phyloP scores from a whole-genome alignment of 768 basidiomycete species.

The Leccinum incarnatum region DNA sequence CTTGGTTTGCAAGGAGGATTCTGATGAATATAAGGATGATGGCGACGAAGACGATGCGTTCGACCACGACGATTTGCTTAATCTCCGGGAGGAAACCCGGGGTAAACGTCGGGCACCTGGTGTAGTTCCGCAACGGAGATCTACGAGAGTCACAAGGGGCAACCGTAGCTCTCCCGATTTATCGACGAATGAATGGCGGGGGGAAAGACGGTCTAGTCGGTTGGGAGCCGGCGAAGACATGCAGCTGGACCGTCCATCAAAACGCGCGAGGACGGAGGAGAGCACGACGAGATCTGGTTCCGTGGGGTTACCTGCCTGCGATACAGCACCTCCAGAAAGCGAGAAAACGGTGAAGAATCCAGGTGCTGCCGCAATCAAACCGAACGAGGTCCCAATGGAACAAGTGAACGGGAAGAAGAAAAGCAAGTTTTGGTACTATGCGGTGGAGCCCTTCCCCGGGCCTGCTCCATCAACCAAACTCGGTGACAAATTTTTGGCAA shows the following conservation, averaged over 20 bases:
- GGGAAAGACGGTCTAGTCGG: slow-evolving; percentile 70
- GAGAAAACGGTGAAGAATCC: slow-evolving; percentile 49
- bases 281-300: slow-evolving; percentile 57
- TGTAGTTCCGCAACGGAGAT: slow-evolving; percentile 45
- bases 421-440: slow-evolving; percentile 88
- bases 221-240: slow-evolving; percentile 55
- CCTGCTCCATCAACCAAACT: slow-evolving; percentile 8
- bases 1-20: slow-evolving; percentile 46
- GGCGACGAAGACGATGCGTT: slow-evolving; percentile 64
- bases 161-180: slow-evolving; percentile 52
- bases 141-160: slow-evolving; percentile 48
- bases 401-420: slow-evolving; percentile 77
- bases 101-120: slow-evolving; percentile 41
- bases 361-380: slow-evolving; percentile 66
- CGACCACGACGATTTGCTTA: slow-evolving; percentile 39
- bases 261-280: slow-evolving; percentile 78
- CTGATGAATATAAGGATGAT: slow-evolving; percentile 66
- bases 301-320: slow-evolving; percentile 29
- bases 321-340: slow-evolving; percentile 23
- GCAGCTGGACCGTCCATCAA: slow-evolving; percentile 51
- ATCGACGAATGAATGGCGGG: slow-evolving; percentile 61
- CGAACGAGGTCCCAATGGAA: slow-evolving; percentile 72
- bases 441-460: slow-evolving; percentile 65
- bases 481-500: slow-evolving; percentile 14
- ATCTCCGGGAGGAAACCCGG: slow-evolving; percentile 41